Percentiles rank a stretch among this genome's conserved stretches.
Conservation (phyloP, 108 stramenopile genomes). For the Nannochloropsis gaditana region DNA sequence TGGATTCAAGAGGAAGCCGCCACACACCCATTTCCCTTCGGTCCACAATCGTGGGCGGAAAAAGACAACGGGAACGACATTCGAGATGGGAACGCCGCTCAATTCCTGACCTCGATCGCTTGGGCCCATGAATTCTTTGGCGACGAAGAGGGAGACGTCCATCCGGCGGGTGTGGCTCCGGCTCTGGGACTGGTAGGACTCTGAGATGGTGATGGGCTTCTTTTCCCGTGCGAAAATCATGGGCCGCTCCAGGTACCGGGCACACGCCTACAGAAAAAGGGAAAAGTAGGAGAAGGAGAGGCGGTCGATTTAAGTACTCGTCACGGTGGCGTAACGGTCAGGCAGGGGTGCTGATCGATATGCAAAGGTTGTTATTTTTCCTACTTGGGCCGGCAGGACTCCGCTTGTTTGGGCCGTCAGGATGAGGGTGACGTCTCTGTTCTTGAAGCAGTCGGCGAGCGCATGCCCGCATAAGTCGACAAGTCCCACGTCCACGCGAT, state of each 20-base stretch:
- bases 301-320: neutral
- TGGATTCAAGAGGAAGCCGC: no score
- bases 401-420: constrained; percentile 9
- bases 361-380: neutral
- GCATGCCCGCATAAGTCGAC: neutral
- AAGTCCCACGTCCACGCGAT: neutral
- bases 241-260: neutral
- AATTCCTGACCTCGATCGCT: neutral
- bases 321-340: no score
- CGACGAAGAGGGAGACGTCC: neutral
- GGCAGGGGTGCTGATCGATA: no score
- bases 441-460: neutral
- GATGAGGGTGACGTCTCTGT: neutral
- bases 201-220: neutral
- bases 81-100: no score
- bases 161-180: neutral
- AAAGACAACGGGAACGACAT: no score
- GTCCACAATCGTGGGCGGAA: no score
- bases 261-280: neutral
- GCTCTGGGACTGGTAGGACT: neutral
- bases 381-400: neutral
- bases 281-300: neutral
- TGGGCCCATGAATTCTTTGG: neutral
- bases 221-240: neutral
- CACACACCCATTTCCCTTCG: no score